Conservation (phyloP, 179 eudicot genomes). For the Gypsophila paniculata region DNA sequence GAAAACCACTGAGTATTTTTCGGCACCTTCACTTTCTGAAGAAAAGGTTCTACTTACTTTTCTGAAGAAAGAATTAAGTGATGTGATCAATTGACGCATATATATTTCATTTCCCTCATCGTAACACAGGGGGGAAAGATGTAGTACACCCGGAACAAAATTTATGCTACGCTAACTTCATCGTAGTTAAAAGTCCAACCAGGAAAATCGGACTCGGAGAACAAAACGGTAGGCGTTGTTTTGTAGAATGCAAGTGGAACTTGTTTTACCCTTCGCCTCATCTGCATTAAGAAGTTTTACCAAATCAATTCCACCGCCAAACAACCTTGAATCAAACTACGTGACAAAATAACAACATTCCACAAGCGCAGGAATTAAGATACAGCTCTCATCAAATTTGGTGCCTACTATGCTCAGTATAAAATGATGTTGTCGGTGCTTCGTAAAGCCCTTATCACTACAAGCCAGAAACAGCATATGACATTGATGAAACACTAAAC, state of each 20-base stretch:
- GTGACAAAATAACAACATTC: neutral
- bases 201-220: conserved; percentile 68
- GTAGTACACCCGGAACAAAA: neutral
- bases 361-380: neutral
- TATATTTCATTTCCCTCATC: no score
- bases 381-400: neutral
- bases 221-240: conserved; percentile 57
- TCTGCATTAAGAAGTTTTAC: conserved; percentile 39
- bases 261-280: conserved; percentile 75
- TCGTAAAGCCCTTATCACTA: neutral
- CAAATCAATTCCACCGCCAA: neutral
- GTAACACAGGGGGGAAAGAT: no score
- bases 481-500: neutral
- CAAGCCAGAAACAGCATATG: neutral
- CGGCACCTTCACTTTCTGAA: neutral
- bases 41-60: neutral
- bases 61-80: neutral
- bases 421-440: neutral
- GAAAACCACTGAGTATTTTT: neutral
- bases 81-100: no score
- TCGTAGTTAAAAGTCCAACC: conserved; percentile 66
- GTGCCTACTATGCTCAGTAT: neutral
- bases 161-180: conserved; percentile 10
- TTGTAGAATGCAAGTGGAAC: conserved; percentile 81
- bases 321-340: neutral